Base-by-base conservation (phyloP, 257 asterid genomes). In the Solanum corneliomulleri region DNA sequence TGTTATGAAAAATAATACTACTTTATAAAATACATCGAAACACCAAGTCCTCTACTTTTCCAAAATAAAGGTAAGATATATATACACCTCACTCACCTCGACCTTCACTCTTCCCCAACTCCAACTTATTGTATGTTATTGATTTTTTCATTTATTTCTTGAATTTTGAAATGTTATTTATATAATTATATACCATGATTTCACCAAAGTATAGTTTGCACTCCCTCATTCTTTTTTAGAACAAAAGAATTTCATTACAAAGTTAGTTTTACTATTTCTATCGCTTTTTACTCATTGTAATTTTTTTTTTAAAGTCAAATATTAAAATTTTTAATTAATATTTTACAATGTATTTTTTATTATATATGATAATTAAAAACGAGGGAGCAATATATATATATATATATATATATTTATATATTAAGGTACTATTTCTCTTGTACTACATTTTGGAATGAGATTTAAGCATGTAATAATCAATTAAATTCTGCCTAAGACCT, bases 281-380 rank as follows among this genome's bases (percentile, higher is more conserved):
- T 7, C 0, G 60, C 18, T 15, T 6, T 6, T 49, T 15, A 15
- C 1, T 49, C 0, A 2, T 49, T 49, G 23, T 49, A 2, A 49
- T 49, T 0, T 49, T 5, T 49, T 49, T 49, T 49, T 49, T 49
- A 49, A 0, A 49, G 60, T 49, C 1, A 49, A 49, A 49, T 1
- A 0, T 0, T 16, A 49, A 49, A 1, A 49, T 15, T 0, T 49
- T 49, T 49, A 0, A 49, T 0, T 49, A 16, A 49, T 16, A 15
- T 16, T 15, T 49, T 6, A 16, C 0, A 7, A 49, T 49, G 1
- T 49, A 49, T 49, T 49, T 49, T 49, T 16, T 1, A 13, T 47
- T 2, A 15, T 49, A 5, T 49, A 14, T 49, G 9, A 49, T 21
- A 49, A 14, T 0, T 49, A 49, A 47, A 47, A 47, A 47, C 20